phyloP scores from a whole-genome alignment of 108 stramenopile species.

The Hondaea fermentalgiana region DNA sequence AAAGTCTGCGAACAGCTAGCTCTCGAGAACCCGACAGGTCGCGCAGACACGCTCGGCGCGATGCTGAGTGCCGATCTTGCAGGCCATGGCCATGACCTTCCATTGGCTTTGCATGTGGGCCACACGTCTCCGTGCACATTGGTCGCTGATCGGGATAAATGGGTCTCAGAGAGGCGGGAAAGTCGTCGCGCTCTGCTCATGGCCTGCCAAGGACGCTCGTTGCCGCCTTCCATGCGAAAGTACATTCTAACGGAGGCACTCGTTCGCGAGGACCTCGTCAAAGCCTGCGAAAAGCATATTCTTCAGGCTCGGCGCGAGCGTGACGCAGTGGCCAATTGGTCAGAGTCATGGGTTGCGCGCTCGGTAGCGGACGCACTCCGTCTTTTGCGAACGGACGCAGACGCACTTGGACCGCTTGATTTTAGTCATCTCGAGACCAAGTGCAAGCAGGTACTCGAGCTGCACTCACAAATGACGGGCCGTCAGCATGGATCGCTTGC shows the following conservation, averaged over 20 bases:
- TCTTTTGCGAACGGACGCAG: neutral
- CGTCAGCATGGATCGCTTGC: neutral
- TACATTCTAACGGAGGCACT: neutral
- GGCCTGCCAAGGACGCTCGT: neutral
- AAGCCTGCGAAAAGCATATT: neutral
- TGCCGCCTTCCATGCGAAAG: neutral
- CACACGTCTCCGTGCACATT: neutral
- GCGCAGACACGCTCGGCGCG: neutral
- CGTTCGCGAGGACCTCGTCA: neutral
- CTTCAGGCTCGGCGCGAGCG: neutral
- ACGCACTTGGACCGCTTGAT: neutral
- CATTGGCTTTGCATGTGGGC: neutral
- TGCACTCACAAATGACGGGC: neutral
- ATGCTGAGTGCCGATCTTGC: neutral
- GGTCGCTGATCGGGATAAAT: neutral
- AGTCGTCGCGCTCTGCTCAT: neutral
- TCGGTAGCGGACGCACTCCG: no score
- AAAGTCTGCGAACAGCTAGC: neutral
- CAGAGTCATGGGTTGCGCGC: no score
- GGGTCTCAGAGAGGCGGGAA: neutral
- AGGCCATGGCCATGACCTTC: neutral
- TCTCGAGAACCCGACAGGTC: neutral
- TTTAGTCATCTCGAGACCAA: neutral
- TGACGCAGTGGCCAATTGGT: neutral
- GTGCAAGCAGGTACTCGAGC: neutral